phyloP scores from a whole-genome alignment of 805 yeast species.

The Monosporozyma servazzii region DNA sequence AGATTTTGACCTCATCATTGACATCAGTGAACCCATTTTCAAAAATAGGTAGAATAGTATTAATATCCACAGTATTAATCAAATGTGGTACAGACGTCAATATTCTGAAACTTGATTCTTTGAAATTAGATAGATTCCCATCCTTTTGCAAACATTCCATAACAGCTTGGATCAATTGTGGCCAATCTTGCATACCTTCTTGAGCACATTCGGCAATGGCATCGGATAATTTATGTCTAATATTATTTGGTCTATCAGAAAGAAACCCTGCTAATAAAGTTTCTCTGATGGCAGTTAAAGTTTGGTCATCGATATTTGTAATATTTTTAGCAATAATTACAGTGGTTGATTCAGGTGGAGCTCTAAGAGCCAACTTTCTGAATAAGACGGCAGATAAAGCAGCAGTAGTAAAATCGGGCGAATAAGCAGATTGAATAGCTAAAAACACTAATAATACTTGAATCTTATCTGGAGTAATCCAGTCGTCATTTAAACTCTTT shows the following conservation, averaged over 20 bases:
- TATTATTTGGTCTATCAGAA: slow-evolving; percentile 57
- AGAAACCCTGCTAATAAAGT: slow-evolving; percentile 67
- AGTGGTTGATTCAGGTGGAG: slow-evolving; percentile 52
- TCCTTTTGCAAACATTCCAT: slow-evolving; percentile 50
- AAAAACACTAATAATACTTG: slow-evolving; percentile 66
- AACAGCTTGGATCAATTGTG: slow-evolving; percentile 65
- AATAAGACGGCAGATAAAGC: slow-evolving; percentile 83
- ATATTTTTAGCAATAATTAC: slow-evolving; percentile 69
- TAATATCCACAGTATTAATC: slow-evolving; percentile 49
- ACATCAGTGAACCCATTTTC: slow-evolving; percentile 72
- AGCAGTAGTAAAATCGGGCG: slow-evolving; percentile 49
- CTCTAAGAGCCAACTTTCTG: slow-evolving; percentile 72
- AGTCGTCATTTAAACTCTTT: slow-evolving; percentile 55
- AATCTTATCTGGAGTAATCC: slow-evolving; percentile 62
- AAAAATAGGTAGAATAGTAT: slow-evolving; percentile 57
- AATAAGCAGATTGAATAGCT: slow-evolving; percentile 66
- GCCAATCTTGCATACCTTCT: slow-evolving; percentile 60
- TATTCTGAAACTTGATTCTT: slow-evolving; percentile 89
- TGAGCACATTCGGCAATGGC: slow-evolving; percentile 89
- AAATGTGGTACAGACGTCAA: slow-evolving; percentile 76
- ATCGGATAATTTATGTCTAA: slow-evolving; percentile 87
- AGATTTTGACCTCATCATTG: slow-evolving; percentile 76
- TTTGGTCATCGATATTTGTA: slow-evolving; percentile 54
- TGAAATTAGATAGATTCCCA: slow-evolving; percentile 46
- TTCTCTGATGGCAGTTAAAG: slow-evolving; percentile 52